phyloP scores from a whole-genome alignment of 2,329 filamentous ascomycete species.

The Venturia carpophila region DNA sequence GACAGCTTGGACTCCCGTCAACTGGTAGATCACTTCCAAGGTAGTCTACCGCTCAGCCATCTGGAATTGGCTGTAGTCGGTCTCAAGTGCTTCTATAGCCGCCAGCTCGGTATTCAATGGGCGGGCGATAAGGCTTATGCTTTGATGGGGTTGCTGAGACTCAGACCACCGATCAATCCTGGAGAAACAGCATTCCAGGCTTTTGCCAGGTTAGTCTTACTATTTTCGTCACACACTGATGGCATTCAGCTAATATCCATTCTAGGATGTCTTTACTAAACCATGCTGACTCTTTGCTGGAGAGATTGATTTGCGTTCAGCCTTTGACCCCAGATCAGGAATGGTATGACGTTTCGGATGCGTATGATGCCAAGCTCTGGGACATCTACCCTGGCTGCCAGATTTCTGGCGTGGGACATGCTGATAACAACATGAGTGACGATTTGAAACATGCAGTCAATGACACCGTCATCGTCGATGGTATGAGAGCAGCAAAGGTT shows the following conservation, averaged over 20 bases:
- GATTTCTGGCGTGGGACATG: slow-evolving; percentile 35
- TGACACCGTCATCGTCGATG: slow-evolving; percentile 39
- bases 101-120: slow-evolving; percentile 32
- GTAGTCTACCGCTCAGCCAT: slow-evolving; percentile 33
- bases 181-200: slow-evolving; percentile 40
- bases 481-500: slow-evolving; percentile 35
- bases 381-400: slow-evolving; percentile 38
- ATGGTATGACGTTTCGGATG: slow-evolving; percentile 38
- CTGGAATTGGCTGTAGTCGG: slow-evolving; percentile 37
- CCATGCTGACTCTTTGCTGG: slow-evolving; percentile 39
- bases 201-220: slow-evolving; percentile 31
- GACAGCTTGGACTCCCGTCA: slow-evolving; percentile 34
- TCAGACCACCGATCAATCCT: slow-evolving; percentile 32
- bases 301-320: slow-evolving; percentile 39
- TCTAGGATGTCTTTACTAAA: slow-evolving; percentile 38
- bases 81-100: slow-evolving; percentile 35
- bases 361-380: slow-evolving; percentile 37
- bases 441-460: slow-evolving; percentile 19
- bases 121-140: slow-evolving; percentile 39
- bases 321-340: slow-evolving; percentile 29
- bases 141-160: slow-evolving; percentile 39
- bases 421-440: not conserved
- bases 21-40: slow-evolving; percentile 42
- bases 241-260: not conserved
- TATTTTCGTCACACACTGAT: slow-evolving; percentile 8